phyloP scores from a whole-genome alignment of 176 grass and related monocot species.

The Calamus simplicifolius region DNA sequence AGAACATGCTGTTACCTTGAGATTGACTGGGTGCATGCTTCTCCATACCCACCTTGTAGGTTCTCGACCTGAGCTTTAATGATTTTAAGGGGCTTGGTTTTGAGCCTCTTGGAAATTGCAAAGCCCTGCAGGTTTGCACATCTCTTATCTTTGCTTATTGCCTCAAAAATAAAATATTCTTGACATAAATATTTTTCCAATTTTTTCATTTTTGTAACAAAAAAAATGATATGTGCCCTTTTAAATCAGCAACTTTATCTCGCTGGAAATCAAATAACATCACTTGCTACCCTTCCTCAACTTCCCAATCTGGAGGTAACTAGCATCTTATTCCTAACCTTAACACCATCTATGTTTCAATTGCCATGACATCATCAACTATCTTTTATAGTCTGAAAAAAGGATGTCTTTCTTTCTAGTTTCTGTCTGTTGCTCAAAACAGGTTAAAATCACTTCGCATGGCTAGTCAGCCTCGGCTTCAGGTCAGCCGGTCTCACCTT shows the following conservation, averaged over 20 bases:
- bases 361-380: not conserved
- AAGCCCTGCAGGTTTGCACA: slow-evolving; percentile 71
- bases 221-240: slow-evolving; percentile 27
- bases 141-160: not conserved
- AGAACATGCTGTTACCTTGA: too few species aligned
- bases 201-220: slow-evolving; percentile 1
- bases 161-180: not conserved
- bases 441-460: slow-evolving; percentile 79
- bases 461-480: slow-evolving; percentile 74
- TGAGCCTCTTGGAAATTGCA: slow-evolving; percentile 79
- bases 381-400: slow-evolving; percentile 14
- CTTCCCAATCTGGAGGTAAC: slow-evolving; percentile 97
- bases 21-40: too few species aligned
- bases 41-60: slow-evolving; percentile 27
- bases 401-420: slow-evolving; percentile 45
- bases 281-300: slow-evolving; percentile 71
- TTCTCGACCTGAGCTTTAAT: slow-evolving; percentile 99
- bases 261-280: slow-evolving; percentile 96
- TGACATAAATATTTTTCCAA: not conserved
- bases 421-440: slow-evolving; percentile 95
- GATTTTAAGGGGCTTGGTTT: slow-evolving; percentile 76
- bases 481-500: slow-evolving; percentile 44
- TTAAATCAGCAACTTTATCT: slow-evolving; percentile 94
- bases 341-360: not conserved
- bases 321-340: slow-evolving; percentile 18